phyloP scores from a whole-genome alignment of 1,284 basidiomycete species.

The Termitomyces sp. region DNA sequence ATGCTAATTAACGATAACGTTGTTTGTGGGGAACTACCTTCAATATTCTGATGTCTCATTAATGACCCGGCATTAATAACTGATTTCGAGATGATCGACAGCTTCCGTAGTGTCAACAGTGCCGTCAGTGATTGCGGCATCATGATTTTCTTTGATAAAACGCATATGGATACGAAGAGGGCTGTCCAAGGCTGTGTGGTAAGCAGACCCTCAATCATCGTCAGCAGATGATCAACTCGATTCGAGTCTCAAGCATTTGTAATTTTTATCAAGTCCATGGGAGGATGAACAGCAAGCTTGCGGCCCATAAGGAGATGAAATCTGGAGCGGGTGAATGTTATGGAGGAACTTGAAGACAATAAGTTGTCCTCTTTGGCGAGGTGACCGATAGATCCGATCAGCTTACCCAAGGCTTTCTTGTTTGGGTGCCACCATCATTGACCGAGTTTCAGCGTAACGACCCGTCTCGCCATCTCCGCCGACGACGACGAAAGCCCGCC shows the following conservation, averaged over 20 bases:
- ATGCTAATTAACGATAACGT: background rate
- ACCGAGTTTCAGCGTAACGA: slow-evolving; percentile 11
- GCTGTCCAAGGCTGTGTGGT: background rate
- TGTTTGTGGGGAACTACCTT: background rate
- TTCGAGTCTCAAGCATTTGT: background rate
- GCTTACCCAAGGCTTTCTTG: slow-evolving; percentile 13
- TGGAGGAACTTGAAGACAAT: background rate
- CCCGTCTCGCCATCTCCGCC: slow-evolving; percentile 10
- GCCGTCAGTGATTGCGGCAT: background rate
- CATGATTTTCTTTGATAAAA: background rate
- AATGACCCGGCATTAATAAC: background rate
- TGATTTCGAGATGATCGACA: background rate
- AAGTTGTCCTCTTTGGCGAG: slow-evolving; percentile 17
- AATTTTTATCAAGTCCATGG: background rate
- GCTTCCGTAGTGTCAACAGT: background rate
- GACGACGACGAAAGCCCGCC: slow-evolving; percentile 11
- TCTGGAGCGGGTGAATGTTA: background rate
- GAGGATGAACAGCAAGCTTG: background rate
- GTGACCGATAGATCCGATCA: slow-evolving; percentile 20
- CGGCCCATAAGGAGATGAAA: background rate
- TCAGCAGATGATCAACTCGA: background rate
- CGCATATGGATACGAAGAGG: background rate
- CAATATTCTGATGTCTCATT: background rate
- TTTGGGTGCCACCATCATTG: slow-evolving; percentile 15
- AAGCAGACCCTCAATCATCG: background rate